phyloP scores from a whole-genome alignment of 495 filamentous ascomycete genomes.

The Xylaria cubensis region DNA sequence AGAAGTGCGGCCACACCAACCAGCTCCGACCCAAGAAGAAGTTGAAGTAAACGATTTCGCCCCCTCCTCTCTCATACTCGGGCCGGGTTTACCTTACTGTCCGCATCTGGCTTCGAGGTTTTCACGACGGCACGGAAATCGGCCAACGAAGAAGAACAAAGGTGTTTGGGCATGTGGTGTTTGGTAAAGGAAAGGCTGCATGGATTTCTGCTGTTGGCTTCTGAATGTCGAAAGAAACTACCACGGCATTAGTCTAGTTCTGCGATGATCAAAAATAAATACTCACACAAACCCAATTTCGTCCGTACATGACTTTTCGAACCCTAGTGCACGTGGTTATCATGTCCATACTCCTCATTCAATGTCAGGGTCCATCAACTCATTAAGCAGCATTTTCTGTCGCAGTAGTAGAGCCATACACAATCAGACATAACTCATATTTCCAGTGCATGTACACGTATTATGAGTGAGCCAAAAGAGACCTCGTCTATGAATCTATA shows the following conservation, averaged over 20 bases:
- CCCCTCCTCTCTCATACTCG: conserved; percentile 8
- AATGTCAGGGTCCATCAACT: not conserved
- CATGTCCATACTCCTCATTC: not conserved
- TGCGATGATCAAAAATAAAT: conserved; percentile 23
- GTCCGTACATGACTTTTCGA: not conserved
- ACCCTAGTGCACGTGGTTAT: not conserved
- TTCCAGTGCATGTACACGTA: not conserved
- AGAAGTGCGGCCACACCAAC: conserved; percentile 99
- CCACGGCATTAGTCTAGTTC: conserved; percentile 30
- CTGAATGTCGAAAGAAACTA: conserved; percentile 12
- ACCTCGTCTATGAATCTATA: not conserved
- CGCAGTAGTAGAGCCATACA: not conserved
- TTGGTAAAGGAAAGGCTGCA: conserved; percentile 22
- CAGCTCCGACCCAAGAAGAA: conserved; percentile 99
- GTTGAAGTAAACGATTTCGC: conserved; percentile 79
- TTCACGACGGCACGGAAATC: conserved; percentile 9
- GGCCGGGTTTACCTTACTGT: not conserved
- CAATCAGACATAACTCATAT: not conserved
- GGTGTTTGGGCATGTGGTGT: conserved; percentile 26
- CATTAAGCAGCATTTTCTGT: not conserved
- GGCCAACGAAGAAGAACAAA: not conserved
- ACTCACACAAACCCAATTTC: conserved; percentile 11
- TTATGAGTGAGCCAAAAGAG: not conserved
- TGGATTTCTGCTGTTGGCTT: conserved; percentile 28
- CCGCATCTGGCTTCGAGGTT: conserved; percentile 14